Evolutionary conservation across 148 eudicot species (phyloP), one percentile per base, ranked within the genome.

Genomic region (Nyssa sinensis): DNA sequence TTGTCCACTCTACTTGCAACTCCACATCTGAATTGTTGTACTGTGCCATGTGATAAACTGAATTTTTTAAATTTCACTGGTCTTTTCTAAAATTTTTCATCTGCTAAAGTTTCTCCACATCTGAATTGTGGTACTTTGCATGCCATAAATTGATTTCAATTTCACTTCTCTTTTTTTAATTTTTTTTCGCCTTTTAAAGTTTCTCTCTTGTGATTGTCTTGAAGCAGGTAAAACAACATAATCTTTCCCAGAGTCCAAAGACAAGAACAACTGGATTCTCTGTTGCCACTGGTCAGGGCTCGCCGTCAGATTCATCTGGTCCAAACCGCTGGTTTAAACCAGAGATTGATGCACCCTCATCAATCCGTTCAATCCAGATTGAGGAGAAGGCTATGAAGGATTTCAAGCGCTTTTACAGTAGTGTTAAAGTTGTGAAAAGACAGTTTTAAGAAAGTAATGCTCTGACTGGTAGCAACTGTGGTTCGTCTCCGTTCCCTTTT

Each of bases 371-470:
- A 11, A 95, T 95, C 72, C 98, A 95, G 83, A 92, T 89, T 6
- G 98, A 92, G 87, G 98, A 92, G 74, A 92, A 70, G 88, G 98
- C 98, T 16, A 90, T 95, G 64, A 95, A 95, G 81, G 98, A 95
- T 76, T 89, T 95, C 44, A 89, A 75, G 80, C 96, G 98, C 67
- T 90, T 92, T 64, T 95, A 95, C 87, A 90, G 88, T 89, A 87
- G 74, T 25, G 98, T 95, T 68, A 95, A 80, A 80, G 80, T 95
- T 33, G 91, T 95, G 23, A 92, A 82, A 82, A 88, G 89, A 83
- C 93, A 79, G 60, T 74, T 67, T 4, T 82, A 61, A 24, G 14
- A 49, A 33, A 16, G 64, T 2, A 55, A 0, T 21, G 24, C 25
- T 21, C 25, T n/a, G 59, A 55, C 59, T 21, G 17, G 11, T 49